A percentile compares a stretch with the other conserved stretches of the same genome.
Conservation (phyloP, 441 rosid genomes). For the Pelargonium australe region DNA sequence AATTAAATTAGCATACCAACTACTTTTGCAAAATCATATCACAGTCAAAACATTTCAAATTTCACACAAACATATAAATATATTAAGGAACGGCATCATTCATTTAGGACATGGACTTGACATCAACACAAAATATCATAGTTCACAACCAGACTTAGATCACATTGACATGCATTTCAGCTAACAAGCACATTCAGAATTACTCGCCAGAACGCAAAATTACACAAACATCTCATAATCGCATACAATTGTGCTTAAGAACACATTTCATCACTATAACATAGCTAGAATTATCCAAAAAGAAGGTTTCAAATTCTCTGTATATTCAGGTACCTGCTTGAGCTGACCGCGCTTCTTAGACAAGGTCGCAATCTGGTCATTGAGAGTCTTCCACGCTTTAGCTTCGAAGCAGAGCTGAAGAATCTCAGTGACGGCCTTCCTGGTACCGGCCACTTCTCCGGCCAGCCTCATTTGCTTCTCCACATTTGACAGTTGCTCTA, state of each 20-base stretch:
- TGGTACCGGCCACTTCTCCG: constrained; percentile 75
- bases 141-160: not conserved
- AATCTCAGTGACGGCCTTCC: constrained; percentile 70
- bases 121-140: not conserved
- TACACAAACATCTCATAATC: not conserved
- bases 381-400: constrained; percentile 75
- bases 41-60: too few species aligned
- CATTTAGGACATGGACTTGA: too few species aligned
- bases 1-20: too few species aligned
- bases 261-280: not conserved
- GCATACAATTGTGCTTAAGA: not conserved
- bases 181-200: not conserved
- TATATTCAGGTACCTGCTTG: constrained; percentile 53
- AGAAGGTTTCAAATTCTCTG: not conserved
- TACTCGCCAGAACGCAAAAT: not conserved
- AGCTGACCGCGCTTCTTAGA: constrained; percentile 95
- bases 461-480: constrained; percentile 93
- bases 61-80: too few species aligned
- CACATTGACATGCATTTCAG: not conserved
- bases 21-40: too few species aligned
- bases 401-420: constrained; percentile 77
- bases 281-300: not conserved
- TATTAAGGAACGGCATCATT: too few species aligned
- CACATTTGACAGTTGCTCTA: constrained; percentile 72
- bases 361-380: constrained; percentile 71